phyloP scores from a whole-genome alignment of 306 rosid species.

The Fagus crenata region DNA sequence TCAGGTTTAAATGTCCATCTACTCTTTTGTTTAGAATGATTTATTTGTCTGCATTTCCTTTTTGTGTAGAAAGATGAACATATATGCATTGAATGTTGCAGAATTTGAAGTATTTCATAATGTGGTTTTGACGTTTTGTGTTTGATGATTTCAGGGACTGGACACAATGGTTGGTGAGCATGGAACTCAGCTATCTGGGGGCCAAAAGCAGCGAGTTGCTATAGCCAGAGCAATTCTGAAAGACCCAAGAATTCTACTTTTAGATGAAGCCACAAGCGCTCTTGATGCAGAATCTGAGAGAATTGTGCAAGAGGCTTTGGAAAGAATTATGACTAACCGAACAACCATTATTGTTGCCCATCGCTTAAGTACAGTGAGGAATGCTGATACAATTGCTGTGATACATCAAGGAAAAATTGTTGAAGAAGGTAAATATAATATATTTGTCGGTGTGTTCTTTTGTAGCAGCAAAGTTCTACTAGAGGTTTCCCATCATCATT shows the following conservation, averaged over 20 bases:
- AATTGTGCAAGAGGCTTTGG: constrained; percentile 53
- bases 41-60: background rate
- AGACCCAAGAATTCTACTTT: constrained; percentile 48
- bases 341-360: constrained; percentile 54
- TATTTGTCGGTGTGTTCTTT: too few relatives aligned
- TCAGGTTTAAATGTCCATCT: constrained; percentile 38
- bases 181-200: constrained; percentile 75
- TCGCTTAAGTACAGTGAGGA: constrained; percentile 51
- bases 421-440: constrained; percentile 36
- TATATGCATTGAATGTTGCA: background rate
- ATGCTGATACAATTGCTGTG: constrained; percentile 51
- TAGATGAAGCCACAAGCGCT: constrained; percentile 63
- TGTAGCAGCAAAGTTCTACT: too few relatives aligned
- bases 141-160: constrained; percentile 38
- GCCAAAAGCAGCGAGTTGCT: constrained; percentile 62
- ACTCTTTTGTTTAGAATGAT: constrained; percentile 1
- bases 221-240: constrained; percentile 58
- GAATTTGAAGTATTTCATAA: background rate
- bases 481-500: too few relatives aligned
- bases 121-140: background rate
- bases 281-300: constrained; percentile 61
- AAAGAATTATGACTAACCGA: constrained; percentile 45
- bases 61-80: background rate
- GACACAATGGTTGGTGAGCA: constrained; percentile 80
- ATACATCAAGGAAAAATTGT: constrained; percentile 50